Evolutionary conservation across 2,329 filamentous ascomycete species (phyloP), one percentile per base, ranked within the genome.

Genomic region (Penicillium carneum): DNA sequence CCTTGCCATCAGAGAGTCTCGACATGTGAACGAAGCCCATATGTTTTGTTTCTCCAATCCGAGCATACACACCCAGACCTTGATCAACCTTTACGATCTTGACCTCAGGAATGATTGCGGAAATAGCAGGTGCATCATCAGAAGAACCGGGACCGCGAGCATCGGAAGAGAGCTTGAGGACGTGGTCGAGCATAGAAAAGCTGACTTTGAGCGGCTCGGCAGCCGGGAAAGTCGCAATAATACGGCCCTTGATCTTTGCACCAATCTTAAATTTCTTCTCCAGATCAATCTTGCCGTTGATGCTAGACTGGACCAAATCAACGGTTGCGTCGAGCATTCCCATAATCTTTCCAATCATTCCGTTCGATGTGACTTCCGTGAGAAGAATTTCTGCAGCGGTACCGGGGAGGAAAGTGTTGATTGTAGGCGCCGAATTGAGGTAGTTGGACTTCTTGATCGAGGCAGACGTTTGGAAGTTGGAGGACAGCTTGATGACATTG

Each of bases 21-120:
- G 95, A 99, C 66, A 99, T 96, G 76, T 99, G 95, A 23, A 96
- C 93, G 72, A 97, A 99, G 10, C 92, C 92, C n/a, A 94, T 82
- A 29, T 79, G 71, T 33, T 88, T 86, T 42, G 85, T 82, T 6
- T 89, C 79, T 2, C 88, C 88, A 29, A 94, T 79, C 67, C 91
- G 86, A 16, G 93, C 84, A 71, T 96, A 97, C 2, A 97, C 82
- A 55, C 95, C 96, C 62, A 94, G 86, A 3, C 89, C 88, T 5
- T 88, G 83, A 67, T 96, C 90, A 2, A 97, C 92, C 67, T 90
- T 90, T 55, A 88, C 85, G 8, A 99, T 88, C 39, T 87, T 92
- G 59, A 91, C 92, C 67, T 90, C 86, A 48, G 94, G 88, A 29
- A 97, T 81, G 46, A 90, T 86, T 0, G 90, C 87, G 3, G 93